Percentiles rank a stretch among this genome's conserved stretches.
phyloP scores from a whole-genome alignment of 2,329 filamentous ascomycete genomes.

The Onygena corvina region DNA sequence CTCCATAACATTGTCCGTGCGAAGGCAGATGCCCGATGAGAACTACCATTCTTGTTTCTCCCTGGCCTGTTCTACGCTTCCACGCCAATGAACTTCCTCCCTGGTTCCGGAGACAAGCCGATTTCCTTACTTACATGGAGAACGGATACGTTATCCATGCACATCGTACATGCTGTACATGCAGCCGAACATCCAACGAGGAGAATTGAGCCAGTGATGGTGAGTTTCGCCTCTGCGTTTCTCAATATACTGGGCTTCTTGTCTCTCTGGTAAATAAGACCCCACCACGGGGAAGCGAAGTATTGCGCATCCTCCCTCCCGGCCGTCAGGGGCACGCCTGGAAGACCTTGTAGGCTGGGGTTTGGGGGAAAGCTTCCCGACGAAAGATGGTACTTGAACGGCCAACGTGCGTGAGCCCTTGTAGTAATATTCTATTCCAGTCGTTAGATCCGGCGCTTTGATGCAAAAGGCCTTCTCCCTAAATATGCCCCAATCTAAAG shows the following conservation, averaged over 20 bases:
- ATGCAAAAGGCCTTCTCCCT: not conserved
- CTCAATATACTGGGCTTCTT: not conserved
- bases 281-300: not conserved
- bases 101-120: not conserved
- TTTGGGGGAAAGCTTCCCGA: too few species aligned
- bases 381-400: not conserved
- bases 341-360: too few species aligned
- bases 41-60: not conserved
- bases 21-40: not conserved
- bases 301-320: too few species aligned
- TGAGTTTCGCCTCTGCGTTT: not conserved
- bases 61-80: too few species aligned
- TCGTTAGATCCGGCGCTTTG: not conserved
- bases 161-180: not conserved
- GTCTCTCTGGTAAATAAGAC: not conserved
- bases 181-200: not conserved
- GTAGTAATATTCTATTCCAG: too few species aligned
- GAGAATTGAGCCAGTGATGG: not conserved
- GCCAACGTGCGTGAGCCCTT: conserved; percentile 3
- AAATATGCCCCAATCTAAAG: not conserved
- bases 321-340: too few species aligned
- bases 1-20: not conserved
- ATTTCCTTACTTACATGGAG: not conserved
- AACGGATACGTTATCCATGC: too few species aligned
- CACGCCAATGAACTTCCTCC: not conserved